phyloP scores from a whole-genome alignment of 345 rosid genomes.

The Luvunga scandens region DNA sequence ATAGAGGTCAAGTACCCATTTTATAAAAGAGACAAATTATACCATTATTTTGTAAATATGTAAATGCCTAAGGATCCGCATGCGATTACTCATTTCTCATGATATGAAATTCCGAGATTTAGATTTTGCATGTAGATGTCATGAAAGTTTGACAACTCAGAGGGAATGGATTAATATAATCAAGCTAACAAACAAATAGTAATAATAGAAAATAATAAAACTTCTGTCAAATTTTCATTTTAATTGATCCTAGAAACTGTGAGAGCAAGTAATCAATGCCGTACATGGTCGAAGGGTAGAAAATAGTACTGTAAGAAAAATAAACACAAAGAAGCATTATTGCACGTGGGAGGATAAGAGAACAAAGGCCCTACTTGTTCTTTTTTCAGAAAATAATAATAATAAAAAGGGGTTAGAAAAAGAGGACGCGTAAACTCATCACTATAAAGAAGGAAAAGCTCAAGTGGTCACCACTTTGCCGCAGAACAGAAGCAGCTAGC shows the following conservation, averaged over 20 bases:
- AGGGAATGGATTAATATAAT: background rate
- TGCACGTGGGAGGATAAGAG: conserved; percentile 30
- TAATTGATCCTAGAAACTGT: conserved; percentile 12
- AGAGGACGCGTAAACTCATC: conserved; percentile 6
- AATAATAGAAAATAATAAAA: background rate
- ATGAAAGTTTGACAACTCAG: conserved; percentile 3
- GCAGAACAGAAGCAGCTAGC: background rate
- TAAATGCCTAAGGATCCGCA: background rate
- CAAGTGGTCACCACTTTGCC: background rate
- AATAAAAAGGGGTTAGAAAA: background rate
- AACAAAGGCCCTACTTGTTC: conserved; percentile 16
- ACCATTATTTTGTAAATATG: background rate
- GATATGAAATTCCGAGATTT: background rate
- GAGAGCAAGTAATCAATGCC: background rate
- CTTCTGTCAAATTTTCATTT: conserved; percentile 1
- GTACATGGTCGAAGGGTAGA: conserved; percentile 7
- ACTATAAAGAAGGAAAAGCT: background rate
- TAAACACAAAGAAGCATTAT: conserved; percentile 21
- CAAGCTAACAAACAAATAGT: background rate
- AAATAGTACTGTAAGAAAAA: background rate
- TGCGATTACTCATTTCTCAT: background rate
- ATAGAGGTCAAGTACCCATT: background rate
- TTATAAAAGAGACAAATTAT: too few species aligned
- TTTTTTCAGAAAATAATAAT: background rate
- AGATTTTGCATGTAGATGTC: conserved; percentile 16